Evolutionary conservation across 371 early-diverging fungal species (phyloP).

Genomic region (Apophysomyces ossiformis): DNA sequence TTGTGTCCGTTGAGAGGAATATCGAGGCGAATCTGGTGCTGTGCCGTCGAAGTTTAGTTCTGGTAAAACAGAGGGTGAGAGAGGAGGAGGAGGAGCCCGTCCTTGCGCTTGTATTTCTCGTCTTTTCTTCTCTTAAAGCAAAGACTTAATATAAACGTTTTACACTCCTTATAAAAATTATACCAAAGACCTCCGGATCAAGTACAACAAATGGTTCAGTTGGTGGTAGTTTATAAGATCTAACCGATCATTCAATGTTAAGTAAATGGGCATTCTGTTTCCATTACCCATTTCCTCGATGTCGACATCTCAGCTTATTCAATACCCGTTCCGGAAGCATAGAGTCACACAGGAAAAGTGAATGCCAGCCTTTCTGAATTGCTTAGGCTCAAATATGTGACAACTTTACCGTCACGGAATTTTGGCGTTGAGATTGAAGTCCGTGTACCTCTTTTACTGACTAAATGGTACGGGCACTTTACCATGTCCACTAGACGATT

Average conservation of each 20-base stretch:
- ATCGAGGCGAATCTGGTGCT: not conserved
- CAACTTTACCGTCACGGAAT: not conserved
- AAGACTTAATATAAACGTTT: not conserved
- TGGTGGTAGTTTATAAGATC: not conserved
- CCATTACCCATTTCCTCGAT: not conserved
- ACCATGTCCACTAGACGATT: not conserved
- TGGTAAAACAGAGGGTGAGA: not conserved
- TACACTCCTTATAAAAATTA: not conserved
- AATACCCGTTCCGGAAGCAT: conserved; percentile 1
- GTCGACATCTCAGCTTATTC: not conserved
- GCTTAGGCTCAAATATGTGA: not conserved
- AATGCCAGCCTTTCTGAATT: not conserved
- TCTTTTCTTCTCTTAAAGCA: not conserved
- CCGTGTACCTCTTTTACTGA: not conserved
- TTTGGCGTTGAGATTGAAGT: not conserved
- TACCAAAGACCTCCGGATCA: not conserved
- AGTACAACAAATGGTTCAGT: not conserved
- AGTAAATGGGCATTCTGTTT: not conserved
- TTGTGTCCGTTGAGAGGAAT: not conserved
- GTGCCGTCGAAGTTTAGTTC: not conserved
- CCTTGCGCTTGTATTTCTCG: not conserved
- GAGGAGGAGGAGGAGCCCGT: not conserved
- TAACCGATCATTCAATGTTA: not conserved
- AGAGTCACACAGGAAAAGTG: not conserved
- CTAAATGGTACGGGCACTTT: too few relatives aligned